Base-by-base conservation (phyloP, 176 grass and related monocot species). In the Dactylis glomerata region DNA sequence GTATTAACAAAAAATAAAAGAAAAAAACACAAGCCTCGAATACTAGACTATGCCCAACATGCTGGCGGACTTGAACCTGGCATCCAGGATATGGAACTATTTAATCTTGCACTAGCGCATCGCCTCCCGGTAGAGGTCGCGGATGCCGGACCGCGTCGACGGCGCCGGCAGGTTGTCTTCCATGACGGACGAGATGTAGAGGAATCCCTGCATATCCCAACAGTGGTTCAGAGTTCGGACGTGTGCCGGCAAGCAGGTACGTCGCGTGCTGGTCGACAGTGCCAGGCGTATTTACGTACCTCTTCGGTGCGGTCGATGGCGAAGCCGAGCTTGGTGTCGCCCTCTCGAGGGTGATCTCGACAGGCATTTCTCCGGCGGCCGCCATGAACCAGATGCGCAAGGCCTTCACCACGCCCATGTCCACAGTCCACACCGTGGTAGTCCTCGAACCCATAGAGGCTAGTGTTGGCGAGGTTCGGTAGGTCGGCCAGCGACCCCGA, bases 321-420 rank as follows among this genome's bases (percentile, higher is more conserved):
- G 81, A 98, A 98, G 11, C 96, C 96, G 72, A 98, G 93, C 80
- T 83, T 93, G 55, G 65, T 77, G 80, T 98, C 96, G 32, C 80
- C 78, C 85, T 90, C 83, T 98, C 78, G 41, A 98, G 83, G 23
- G 31, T 86, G 59, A 98, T 98, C 85, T 98, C 86, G 57, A 98
- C 82, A 0, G 93, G 91, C 81, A 93, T 68, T 37, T 98, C 96
- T 26, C 87, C 93, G 13, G 89, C 96, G 26, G 49, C 52, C 23
- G 96, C 89, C 3, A 83, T 90, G 86, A 92, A 96, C 96, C 93
- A 96, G 5, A 99, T 76, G 68, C 96, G 85, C 64, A 96, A 89
- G 0, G 96, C 96, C 88, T 92, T 99, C 52, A 99, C 96, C 55
- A 99, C 93, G 75, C 96, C 93, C 67, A 99, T 99, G 87, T 99